Base-by-base conservation (phyloP, 192 early-diverging fungal genomes). In the Coemansia sp. region DNA sequence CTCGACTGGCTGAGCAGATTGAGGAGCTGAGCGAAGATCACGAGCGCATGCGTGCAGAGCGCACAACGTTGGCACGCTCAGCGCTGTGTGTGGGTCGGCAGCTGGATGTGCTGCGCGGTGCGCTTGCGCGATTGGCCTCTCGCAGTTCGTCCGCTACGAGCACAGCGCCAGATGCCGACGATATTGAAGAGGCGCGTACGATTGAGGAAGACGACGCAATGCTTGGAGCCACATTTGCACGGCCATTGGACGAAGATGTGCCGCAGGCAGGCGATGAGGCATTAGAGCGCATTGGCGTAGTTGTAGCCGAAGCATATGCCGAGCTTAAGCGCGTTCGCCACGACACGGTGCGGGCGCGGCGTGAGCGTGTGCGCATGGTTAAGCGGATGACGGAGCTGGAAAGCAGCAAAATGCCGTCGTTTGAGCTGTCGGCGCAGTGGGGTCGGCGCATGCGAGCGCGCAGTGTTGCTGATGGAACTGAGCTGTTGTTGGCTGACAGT, bases 11-110 rank as follows among this genome's bases (percentile, higher is more conserved):
- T 3, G 69, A 43, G 10, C 78, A 81, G 62, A 67, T 81, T 19
- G 78, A 81, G 22, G 73, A 81, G 25, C 69, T 81, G 5, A 64
- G 66, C 56, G 78, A 72, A 23, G 37, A 65, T 11, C 69, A 76
- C 21, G 78, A 81, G 64, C 69, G 78, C n/a, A 71, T 66, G 59
- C 62, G 62, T 14, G 78, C 78, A 2, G 64, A 62, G 43, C 67
- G 65, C 66, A 63, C 62, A 41, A 74, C 73, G 6, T 54, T 74
- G 6, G 69, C 69, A 27, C 69, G 68, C 12, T 60, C 72, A 5
- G 59, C 73, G 6, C 47, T 62, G 22, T 68, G 73, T 32, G 73
- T 81, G 21, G 52, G 53, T 19, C 65, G 78, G 5, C 78, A 81
- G 60, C 50, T 72, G 37, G 55, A 25, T 27, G 78, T 81, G 41